Conservation (phyloP, 139 green algal genomes). For the Tetraselmis striata region DNA sequence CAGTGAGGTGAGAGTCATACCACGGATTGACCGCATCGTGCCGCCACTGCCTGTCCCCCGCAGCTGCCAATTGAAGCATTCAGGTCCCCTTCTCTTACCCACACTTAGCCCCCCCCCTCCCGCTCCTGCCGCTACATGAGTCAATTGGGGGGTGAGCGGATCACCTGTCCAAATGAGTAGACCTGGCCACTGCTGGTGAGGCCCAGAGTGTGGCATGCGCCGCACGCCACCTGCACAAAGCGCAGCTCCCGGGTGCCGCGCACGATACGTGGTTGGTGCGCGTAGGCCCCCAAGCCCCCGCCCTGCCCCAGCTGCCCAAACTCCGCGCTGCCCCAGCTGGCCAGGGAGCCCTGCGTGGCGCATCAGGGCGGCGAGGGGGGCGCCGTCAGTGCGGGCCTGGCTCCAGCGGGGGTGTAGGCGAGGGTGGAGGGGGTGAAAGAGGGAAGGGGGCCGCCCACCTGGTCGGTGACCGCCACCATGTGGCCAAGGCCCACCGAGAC, state of each 20-base stretch:
- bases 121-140: no score
- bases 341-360: slow-evolving; percentile 39
- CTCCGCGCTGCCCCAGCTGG: slow-evolving; percentile 48
- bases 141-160: no score
- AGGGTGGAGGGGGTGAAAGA: no score
- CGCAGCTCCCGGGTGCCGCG: slow-evolving; percentile 7
- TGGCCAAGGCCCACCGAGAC: slow-evolving; percentile 38
- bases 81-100: no score
- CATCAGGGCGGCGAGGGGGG: no score
- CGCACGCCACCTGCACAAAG: slow-evolving; percentile 46
- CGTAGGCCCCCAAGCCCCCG: background rate
- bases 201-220: slow-evolving; percentile 44
- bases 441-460: slow-evolving; percentile 15
- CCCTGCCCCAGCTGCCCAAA: slow-evolving; percentile 55
- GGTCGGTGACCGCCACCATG: slow-evolving; percentile 41
- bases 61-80: no score
- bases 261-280: slow-evolving; percentile 11
- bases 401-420: no score
- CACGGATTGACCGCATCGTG: no score
- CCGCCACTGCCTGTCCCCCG: no score
- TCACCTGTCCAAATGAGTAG: slow-evolving; percentile 37
- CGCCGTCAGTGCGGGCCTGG: no score
- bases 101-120: no score
- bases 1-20: no score
- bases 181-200: slow-evolving; percentile 44